A percentile compares a stretch with the other conserved stretches of the same genome.
Evolutionary conservation across 176 grass and related monocot species (phyloP).

Genomic region (Canna indica): DNA sequence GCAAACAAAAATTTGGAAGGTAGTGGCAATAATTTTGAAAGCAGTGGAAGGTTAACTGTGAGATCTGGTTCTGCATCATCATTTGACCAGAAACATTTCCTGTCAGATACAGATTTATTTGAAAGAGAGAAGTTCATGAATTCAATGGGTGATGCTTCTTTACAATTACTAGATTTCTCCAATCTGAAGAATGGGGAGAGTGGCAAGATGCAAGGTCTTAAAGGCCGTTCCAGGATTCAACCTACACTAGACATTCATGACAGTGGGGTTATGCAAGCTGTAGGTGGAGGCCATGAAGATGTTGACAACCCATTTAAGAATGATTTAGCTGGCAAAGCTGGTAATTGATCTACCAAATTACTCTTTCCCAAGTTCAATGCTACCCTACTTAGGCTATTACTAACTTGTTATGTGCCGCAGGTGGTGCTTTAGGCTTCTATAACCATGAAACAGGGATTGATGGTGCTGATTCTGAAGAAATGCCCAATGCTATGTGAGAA

Average conservation of each 20-base stretch:
- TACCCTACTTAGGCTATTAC: neutral
- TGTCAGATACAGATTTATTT: conserved; percentile 34
- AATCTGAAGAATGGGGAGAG: conserved; percentile 35
- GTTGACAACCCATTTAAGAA: neutral
- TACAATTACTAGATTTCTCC: conserved; percentile 30
- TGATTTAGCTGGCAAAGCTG: neutral
- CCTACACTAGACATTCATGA: neutral
- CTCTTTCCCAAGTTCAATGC: neutral
- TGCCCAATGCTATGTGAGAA: conserved; percentile 39
- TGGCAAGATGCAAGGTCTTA: conserved; percentile 41
- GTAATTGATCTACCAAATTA: neutral
- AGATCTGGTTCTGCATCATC: conserved; percentile 43
- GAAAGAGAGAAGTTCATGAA: conserved; percentile 54
- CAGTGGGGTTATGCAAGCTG: neutral
- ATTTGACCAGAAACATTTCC: conserved; percentile 61
- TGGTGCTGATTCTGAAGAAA: conserved; percentile 34
- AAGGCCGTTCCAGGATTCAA: neutral
- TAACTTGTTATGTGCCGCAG: neutral
- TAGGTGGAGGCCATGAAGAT: neutral
- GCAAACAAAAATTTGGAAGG: conserved; percentile 29
- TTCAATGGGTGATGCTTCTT: conserved; percentile 25
- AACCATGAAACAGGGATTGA: conserved; percentile 26
- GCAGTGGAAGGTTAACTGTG: conserved; percentile 42
- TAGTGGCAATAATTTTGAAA: conserved; percentile 39
- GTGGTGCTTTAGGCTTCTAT: conserved; percentile 16